Evolutionary conservation across 441 rosid genomes (phyloP), one percentile per base, ranked within the genome.

Genomic region (Codiaeum variegatum): DNA sequence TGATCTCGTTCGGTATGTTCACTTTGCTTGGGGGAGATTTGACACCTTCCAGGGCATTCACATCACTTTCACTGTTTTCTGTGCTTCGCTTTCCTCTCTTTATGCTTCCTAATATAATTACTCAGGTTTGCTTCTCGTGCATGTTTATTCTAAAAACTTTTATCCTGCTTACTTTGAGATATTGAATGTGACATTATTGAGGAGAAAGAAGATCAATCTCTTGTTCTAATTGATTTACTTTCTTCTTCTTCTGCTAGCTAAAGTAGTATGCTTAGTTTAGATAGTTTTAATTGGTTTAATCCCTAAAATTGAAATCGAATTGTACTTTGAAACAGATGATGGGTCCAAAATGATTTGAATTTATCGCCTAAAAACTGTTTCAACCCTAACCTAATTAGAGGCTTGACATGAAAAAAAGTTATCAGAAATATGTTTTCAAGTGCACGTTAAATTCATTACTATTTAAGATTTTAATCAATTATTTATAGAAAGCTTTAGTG

Each of bases 11-110:
- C 83, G 98, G 98, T 58, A 73, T 92, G 86, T 96, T 88, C 87
- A 90, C 99, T 73, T 76, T 96, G 82, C 98, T 96, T 77, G 99
- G 99, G 70, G 99, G 99, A 75, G 85, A 94, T 85, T 86, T 94
- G 82, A 94, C 99, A 81, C 99, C 99, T 80, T 91, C 99, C 46
- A 87, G 94, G 87, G 99, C 99, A 80, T 96, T 96, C 82, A 96
- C 98, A 52, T 84, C 98, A 47, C 91, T 96, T 63, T 93, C 99
- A 69, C 88, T 96, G 76, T 96, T 96, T 81, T 80, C 97, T 23
- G 99, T 96, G 70, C 96, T 96, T 79, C 97, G 99, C 42, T 96
- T 91, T 77, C 99, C 98, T 56, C 87, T 93, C 66, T 88, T 85
- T 83, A 87, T 96, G 98, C 99, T 96, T 69, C 98, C 98, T 32